Percentiles rank a stretch among this genome's conserved stretches.
These are phyloP conservation scores for Paecilomyces variotii DNA, from an alignment of 2,329 filamentous ascomycete species.

Conservation along the genomic window DNA sequence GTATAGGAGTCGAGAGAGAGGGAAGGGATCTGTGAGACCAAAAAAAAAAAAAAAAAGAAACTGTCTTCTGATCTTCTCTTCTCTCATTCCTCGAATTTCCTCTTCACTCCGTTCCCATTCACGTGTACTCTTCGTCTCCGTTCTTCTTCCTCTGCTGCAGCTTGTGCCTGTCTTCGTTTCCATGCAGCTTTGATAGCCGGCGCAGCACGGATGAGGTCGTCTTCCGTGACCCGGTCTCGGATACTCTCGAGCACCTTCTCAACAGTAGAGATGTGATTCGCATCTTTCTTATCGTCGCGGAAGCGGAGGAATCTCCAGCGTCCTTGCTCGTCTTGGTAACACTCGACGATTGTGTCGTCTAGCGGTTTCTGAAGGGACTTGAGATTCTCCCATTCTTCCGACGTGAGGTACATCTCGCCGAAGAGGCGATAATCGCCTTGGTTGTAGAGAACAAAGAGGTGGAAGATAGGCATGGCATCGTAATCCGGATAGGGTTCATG, in stretches of 20 bases:
- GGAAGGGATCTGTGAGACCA: too few species aligned
- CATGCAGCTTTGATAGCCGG: constrained; percentile 68
- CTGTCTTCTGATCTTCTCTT: neutral
- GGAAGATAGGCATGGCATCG: constrained; percentile 65
- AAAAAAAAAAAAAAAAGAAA: too few species aligned
- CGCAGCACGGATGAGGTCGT: constrained; percentile 66
- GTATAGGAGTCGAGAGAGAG: neutral
- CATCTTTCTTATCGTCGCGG: constrained; percentile 84
- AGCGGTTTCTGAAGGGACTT: constrained; percentile 67
- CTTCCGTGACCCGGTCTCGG: constrained; percentile 70
- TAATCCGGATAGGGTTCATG: constrained; percentile 65
- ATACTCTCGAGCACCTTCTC: constrained; percentile 86
- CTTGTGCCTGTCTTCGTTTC: constrained; percentile 55
- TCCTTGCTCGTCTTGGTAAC: constrained; percentile 65
- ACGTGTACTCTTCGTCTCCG: constrained; percentile 16
- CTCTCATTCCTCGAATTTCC: constrained; percentile 34
- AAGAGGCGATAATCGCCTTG: constrained; percentile 59
- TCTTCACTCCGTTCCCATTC: constrained; percentile 29
- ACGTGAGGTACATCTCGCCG: constrained; percentile 59
- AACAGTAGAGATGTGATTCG: constrained; percentile 80
- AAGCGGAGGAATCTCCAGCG: constrained; percentile 85
- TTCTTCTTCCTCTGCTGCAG: constrained; percentile 14
- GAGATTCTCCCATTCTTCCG: constrained; percentile 74
- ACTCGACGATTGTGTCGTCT: constrained; percentile 86
- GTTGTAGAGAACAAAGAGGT: constrained; percentile 63